Evolutionary conservation across 2,329 filamentous ascomycete genomes (phyloP).

Genomic region (Hymenoscyphus albidus): DNA sequence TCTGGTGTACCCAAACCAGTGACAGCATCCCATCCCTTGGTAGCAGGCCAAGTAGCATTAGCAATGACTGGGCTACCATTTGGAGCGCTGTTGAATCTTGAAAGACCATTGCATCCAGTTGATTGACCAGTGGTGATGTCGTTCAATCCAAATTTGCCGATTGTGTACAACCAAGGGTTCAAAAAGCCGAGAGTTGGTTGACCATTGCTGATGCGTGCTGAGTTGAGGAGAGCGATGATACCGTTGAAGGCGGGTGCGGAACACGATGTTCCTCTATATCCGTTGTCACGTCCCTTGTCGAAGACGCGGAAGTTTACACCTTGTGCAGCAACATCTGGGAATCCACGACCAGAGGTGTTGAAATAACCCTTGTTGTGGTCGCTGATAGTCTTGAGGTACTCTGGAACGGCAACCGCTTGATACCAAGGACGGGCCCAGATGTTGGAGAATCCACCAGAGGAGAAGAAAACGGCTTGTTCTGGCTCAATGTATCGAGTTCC

Average conservation of each 20-base stretch:
- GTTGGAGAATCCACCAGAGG: conserved; percentile 51
- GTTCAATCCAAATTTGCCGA: conserved; percentile 44
- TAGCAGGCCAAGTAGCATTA: conserved; percentile 39
- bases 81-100: conserved; percentile 14
- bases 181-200: conserved; percentile 49
- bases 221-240: conserved; percentile 58
- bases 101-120: conserved; percentile 33
- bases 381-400: conserved; percentile 38
- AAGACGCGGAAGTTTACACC: conserved; percentile 49
- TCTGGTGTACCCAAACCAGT: conserved; percentile 42
- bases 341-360: conserved; percentile 32
- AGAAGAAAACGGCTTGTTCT: conserved; percentile 43
- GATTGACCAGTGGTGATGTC: conserved; percentile 40
- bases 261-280: conserved; percentile 38
- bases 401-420: conserved; percentile 41
- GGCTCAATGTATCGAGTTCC: conserved; percentile 25
- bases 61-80: conserved; percentile 28
- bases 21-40: conserved; percentile 42
- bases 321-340: conserved; percentile 33
- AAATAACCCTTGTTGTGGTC: conserved; percentile 37
- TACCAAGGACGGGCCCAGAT: conserved; percentile 45
- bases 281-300: conserved; percentile 13
- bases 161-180: conserved; percentile 56
- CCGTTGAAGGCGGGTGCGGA: conserved; percentile 55
- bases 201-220: conserved; percentile 36